phyloP scores from a whole-genome alignment of 768 basidiomycete species.

The Boletus subparvulus region DNA sequence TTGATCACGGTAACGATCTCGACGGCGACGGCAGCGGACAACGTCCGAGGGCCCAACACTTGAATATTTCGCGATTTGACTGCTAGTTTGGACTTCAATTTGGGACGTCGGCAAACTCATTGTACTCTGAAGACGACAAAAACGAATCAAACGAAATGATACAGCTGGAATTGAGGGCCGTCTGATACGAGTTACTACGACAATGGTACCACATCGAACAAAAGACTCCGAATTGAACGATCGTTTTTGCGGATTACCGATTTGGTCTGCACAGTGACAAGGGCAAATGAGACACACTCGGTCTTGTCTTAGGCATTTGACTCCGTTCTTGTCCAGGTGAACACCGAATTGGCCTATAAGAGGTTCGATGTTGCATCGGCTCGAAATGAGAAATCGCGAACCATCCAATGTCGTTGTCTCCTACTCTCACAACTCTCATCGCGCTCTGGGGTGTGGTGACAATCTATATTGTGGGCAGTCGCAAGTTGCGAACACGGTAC shows the following conservation, averaged over 20 bases:
- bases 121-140: neutral
- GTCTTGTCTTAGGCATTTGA: constrained; percentile 2
- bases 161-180: no score
- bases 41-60: no score
- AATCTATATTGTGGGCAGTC: constrained; percentile 17
- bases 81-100: neutral
- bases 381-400: constrained; percentile 4
- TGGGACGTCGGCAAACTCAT: neutral
- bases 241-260: neutral
- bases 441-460: constrained; percentile 23
- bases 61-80: neutral
- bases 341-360: constrained; percentile 20
- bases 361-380: neutral
- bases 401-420: constrained; percentile 16
- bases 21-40: neutral
- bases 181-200: neutral
- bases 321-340: constrained; percentile 12
- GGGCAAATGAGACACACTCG: constrained; percentile 13
- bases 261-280: constrained; percentile 9
- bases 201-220: neutral
- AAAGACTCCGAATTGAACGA: constrained; percentile 4
- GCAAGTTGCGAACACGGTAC: constrained; percentile 18
- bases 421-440: constrained; percentile 15
- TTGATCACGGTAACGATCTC: neutral
- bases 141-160: neutral